Percentiles rank a stretch among this genome's conserved stretches.
Evolutionary conservation across 306 rosid genomes (phyloP).

Genomic region (Ammopiptanthus mongolicus): DNA sequence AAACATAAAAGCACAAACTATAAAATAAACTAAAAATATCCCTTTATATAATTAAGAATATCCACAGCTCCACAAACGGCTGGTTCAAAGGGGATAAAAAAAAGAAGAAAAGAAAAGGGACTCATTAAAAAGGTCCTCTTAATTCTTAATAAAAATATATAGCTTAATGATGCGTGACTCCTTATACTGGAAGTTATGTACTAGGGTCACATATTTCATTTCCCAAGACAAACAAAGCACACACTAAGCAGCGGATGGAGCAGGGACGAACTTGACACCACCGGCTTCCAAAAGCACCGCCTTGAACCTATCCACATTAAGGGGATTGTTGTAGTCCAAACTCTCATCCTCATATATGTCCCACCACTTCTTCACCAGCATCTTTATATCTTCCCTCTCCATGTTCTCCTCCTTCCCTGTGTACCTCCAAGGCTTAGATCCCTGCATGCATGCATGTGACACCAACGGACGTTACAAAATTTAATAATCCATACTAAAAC

Average conservation of each 20-base stretch:
- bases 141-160: background rate
- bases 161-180: background rate
- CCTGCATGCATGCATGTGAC: no score
- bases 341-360: conserved; percentile 68
- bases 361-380: conserved; percentile 80
- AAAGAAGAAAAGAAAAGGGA: background rate
- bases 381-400: conserved; percentile 78
- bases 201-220: background rate
- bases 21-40: background rate
- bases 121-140: conserved; percentile 25
- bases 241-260: conserved; percentile 54
- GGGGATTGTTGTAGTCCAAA: conserved; percentile 39
- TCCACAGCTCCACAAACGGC: background rate
- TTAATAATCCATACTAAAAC: no score
- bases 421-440: conserved; percentile 91
- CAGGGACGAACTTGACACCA: conserved; percentile 17
- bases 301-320: conserved; percentile 9
- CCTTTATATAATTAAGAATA: conserved; percentile 19
- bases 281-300: conserved; percentile 29
- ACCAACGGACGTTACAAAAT: no score
- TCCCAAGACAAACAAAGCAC: background rate
- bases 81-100: background rate
- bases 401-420: conserved; percentile 71
- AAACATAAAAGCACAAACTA: background rate
- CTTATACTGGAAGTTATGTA: background rate